Conservation (phyloP, 2,329 filamentous ascomycete genomes). For the Colletotrichum higginsianum region DNA sequence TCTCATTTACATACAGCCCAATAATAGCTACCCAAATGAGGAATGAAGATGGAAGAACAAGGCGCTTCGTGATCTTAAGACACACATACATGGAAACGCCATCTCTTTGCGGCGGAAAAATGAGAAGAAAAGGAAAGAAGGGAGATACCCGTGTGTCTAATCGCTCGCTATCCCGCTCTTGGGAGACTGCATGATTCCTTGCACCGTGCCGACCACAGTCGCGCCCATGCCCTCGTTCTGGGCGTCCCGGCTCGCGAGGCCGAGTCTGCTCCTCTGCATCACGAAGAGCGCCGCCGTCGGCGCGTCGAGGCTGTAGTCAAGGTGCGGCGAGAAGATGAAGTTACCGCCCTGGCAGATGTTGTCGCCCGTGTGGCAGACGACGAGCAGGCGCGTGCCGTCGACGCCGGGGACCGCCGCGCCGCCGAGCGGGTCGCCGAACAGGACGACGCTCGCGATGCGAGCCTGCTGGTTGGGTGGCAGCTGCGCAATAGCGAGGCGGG, state of each 20-base stretch:
- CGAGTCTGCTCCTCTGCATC: slow-evolving; percentile 47
- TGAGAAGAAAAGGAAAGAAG: not conserved
- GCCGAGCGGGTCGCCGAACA: slow-evolving; percentile 50
- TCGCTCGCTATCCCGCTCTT: slow-evolving; percentile 14
- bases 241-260: slow-evolving; percentile 46
- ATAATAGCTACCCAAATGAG: not conserved
- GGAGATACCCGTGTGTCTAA: not conserved
- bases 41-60: not conserved
- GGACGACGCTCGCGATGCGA: slow-evolving; percentile 48
- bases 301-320: slow-evolving; percentile 42
- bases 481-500: slow-evolving; percentile 47
- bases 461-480: slow-evolving; percentile 43
- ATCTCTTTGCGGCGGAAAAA: not conserved
- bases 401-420: slow-evolving; percentile 45
- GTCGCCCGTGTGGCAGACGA: slow-evolving; percentile 49
- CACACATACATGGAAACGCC: no score
- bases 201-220: slow-evolving; percentile 42
- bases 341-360: slow-evolving; percentile 48
- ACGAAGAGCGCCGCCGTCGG: slow-evolving; percentile 43
- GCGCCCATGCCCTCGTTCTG: slow-evolving; percentile 45
- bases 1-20: not conserved
- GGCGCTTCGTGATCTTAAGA: not conserved
- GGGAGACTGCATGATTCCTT: slow-evolving; percentile 27
- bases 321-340: slow-evolving; percentile 33
- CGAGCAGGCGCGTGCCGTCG: slow-evolving; percentile 43